Conservation (phyloP, 2,329 filamentous ascomycete species). For the Paracoccidioides lutzii region DNA sequence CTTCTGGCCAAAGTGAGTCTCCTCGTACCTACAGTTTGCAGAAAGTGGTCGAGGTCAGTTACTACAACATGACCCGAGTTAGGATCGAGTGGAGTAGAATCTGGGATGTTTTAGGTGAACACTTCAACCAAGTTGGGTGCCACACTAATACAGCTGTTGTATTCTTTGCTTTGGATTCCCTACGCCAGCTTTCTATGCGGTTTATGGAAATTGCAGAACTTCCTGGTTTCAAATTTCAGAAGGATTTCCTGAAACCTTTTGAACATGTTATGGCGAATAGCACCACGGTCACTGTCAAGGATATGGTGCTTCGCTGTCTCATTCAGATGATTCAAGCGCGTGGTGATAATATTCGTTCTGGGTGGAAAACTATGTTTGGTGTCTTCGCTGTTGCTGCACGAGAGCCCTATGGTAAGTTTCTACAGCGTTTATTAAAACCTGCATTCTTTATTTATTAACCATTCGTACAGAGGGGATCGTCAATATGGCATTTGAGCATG, state of each 20-base stretch:
- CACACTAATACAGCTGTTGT: slow-evolving; percentile 94
- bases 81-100: slow-evolving; percentile 97
- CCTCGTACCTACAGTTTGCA: slow-evolving; percentile 94
- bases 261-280: slow-evolving; percentile 95
- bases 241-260: slow-evolving; percentile 96
- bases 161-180: slow-evolving; percentile 90
- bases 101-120: slow-evolving; percentile 93
- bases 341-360: slow-evolving; percentile 91
- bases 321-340: slow-evolving; percentile 98
- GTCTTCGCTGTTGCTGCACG: slow-evolving; percentile 92
- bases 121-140: slow-evolving; percentile 96
- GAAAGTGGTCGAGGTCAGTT: slow-evolving; percentile 96
- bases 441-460: neutral
- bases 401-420: slow-evolving; percentile 58
- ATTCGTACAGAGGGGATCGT: slow-evolving; percentile 64
- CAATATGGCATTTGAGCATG: slow-evolving; percentile 92
- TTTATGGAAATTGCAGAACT: slow-evolving; percentile 98
- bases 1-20: slow-evolving; percentile 88
- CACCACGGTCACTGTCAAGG: slow-evolving; percentile 81
- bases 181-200: slow-evolving; percentile 92
- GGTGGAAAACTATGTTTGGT: slow-evolving; percentile 99
- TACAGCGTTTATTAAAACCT: neutral
- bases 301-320: slow-evolving; percentile 89
- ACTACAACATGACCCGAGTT: slow-evolving; percentile 98
- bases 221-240: slow-evolving; percentile 98